Percentiles rank a stretch among this genome's conserved stretches.
These are phyloP conservation scores for Talaromyces sp. DNA, from an alignment of 2,329 filamentous ascomycete species.

Conservation along the genomic window DNA sequence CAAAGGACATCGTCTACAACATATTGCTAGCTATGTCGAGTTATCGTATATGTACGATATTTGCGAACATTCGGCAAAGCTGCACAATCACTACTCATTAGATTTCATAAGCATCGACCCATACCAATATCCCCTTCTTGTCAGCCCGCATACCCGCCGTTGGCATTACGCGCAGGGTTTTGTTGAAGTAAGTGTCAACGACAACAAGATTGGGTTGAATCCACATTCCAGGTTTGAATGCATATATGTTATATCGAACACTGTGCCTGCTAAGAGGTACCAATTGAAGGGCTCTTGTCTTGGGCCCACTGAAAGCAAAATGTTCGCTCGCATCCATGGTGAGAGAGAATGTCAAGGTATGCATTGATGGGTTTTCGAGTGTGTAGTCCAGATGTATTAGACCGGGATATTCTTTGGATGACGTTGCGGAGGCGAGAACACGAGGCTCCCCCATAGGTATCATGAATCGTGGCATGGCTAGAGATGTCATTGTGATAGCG, in stretches of 20 bases:
- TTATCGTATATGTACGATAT: background rate
- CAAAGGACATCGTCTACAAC: background rate
- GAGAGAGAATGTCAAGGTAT: conserved; percentile 90
- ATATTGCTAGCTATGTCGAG: background rate
- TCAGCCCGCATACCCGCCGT: conserved; percentile 64
- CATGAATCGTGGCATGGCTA: conserved; percentile 74
- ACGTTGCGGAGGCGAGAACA: conserved; percentile 58
- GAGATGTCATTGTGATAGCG: conserved; percentile 59
- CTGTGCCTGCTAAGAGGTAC: conserved; percentile 74
- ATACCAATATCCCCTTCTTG: conserved; percentile 49
- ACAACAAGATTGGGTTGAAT: conserved; percentile 71
- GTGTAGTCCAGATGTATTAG: conserved; percentile 58
- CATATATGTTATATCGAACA: conserved; percentile 70
- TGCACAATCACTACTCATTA: background rate
- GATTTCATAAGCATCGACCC: conserved; percentile 38
- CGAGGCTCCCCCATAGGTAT: conserved; percentile 82
- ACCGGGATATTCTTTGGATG: conserved; percentile 33
- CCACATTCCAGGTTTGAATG: conserved; percentile 62
- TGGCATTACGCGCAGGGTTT: conserved; percentile 74
- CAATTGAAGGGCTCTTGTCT: conserved; percentile 73
- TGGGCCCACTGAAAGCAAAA: conserved; percentile 89
- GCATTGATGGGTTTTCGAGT: conserved; percentile 89
- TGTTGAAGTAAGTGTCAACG: conserved; percentile 88
- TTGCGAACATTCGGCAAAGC: background rate
- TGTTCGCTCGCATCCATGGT: conserved; percentile 88